Percentiles rank a stretch among this genome's conserved stretches.
phyloP scores from a whole-genome alignment of 2,329 filamentous ascomycete genomes.

The Cordyceps tenuipes region DNA sequence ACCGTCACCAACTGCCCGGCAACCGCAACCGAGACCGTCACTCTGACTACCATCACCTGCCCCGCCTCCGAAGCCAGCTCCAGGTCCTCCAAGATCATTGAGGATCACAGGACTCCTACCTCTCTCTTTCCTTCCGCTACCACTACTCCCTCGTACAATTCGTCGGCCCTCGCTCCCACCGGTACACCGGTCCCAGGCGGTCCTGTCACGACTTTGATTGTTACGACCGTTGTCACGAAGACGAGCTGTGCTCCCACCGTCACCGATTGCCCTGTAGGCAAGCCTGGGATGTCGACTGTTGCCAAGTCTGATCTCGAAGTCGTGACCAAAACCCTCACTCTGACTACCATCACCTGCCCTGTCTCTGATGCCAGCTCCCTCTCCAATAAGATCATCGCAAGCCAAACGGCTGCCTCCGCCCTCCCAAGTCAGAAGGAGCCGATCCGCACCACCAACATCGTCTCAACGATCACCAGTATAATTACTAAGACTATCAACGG shows the following conservation, averaged over 20 bases:
- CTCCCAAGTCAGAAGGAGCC: constrained; percentile 24
- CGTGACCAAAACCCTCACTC: constrained; percentile 28
- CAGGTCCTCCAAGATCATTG: constrained; percentile 33
- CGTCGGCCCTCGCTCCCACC: background rate
- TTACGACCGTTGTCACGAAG: too few relatives aligned
- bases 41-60: constrained; percentile 36
- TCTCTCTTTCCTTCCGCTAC: background rate
- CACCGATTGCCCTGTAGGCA: constrained; percentile 44
- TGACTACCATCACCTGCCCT: constrained; percentile 38
- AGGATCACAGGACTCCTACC: constrained; percentile 22
- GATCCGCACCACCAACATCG: constrained; percentile 19
- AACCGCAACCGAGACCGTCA: constrained; percentile 31
- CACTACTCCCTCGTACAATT: background rate
- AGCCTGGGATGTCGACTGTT: constrained; percentile 26
- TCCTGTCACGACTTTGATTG: constrained; percentile 30
- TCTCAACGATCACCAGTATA: constrained; percentile 27
- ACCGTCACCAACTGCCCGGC: constrained; percentile 49
- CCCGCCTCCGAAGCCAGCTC: constrained; percentile 33
- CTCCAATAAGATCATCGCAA: constrained; percentile 30
- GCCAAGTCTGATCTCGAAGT: constrained; percentile 28
- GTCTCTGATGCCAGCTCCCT: constrained; percentile 32
- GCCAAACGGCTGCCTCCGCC: constrained; percentile 15
- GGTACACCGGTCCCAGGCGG: constrained; percentile 1
- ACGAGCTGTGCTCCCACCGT: constrained; percentile 49
- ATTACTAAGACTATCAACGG: constrained; percentile 26